Evolutionary conservation across 306 rosid species (phyloP).

Genomic region (Acmispon strigosus): DNA sequence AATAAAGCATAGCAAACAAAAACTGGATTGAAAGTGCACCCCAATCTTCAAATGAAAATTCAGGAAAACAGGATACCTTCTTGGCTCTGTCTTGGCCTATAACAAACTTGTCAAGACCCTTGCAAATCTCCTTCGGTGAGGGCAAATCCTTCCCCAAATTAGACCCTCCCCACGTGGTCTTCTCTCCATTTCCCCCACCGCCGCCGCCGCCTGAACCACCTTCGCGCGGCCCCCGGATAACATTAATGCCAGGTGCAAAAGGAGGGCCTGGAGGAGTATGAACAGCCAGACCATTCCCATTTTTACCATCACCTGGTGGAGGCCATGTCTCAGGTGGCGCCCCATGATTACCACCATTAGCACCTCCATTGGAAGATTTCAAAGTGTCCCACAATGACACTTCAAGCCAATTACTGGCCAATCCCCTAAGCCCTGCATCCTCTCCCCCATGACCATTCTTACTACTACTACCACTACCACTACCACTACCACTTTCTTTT

Average conservation of each 20-base stretch:
- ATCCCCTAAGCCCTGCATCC: conserved; percentile 17
- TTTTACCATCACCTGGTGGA: conserved; percentile 24
- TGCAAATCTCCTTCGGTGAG: conserved; percentile 85
- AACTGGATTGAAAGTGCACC: neutral
- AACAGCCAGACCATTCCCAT: conserved; percentile 69
- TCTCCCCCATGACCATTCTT: conserved; percentile 22
- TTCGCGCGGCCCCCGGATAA: conserved; percentile 48
- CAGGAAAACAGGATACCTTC: conserved; percentile 40
- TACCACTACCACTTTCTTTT: conserved; percentile 10
- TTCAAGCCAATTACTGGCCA: conserved; percentile 34
- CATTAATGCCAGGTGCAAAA: conserved; percentile 67
- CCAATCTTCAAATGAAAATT: neutral
- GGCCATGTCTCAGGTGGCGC: conserved; percentile 82
- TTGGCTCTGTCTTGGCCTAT: conserved; percentile 90
- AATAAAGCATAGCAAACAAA: neutral
- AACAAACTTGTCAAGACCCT: conserved; percentile 92
- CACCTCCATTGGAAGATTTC: conserved; percentile 33
- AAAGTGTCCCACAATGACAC: conserved; percentile 55
- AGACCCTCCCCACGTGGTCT: conserved; percentile 82
- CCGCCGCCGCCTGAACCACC: conserved; percentile 31
- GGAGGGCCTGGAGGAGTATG: conserved; percentile 95
- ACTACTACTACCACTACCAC: conserved; percentile 21
- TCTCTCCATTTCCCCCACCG: conserved; percentile 43
- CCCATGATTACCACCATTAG: conserved; percentile 28
- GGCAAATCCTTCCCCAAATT: conserved; percentile 88